These are phyloP conservation scores for Bolboschoenus planiculmis DNA, from an alignment of 176 grass and related monocot species.

Conservation along the genomic window DNA sequence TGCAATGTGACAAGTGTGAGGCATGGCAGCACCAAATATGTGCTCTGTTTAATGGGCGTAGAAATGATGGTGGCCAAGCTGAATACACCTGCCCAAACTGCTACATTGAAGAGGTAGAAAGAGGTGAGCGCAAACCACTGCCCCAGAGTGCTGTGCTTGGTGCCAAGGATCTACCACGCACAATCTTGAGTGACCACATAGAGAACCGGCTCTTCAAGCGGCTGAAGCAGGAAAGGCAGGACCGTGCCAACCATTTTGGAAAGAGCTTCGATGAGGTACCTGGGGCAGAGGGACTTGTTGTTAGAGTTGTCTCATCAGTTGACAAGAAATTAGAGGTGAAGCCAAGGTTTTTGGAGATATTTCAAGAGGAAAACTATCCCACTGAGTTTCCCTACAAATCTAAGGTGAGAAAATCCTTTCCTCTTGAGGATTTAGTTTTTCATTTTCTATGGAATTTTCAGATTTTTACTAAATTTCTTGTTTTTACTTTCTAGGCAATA, in stretches of 20 bases:
- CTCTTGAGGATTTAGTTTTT: constrained; percentile 21
- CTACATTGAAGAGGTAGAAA: constrained; percentile 73
- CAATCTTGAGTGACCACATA: constrained; percentile 92
- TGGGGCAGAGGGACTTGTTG: constrained; percentile 92
- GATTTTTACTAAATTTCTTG: neutral
- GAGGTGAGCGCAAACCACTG: constrained; percentile 74
- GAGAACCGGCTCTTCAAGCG: constrained; percentile 76
- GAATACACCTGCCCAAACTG: constrained; percentile 98
- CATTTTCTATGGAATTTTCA: constrained; percentile 8
- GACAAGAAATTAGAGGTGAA: constrained; percentile 99
- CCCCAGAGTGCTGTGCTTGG: constrained; percentile 97
- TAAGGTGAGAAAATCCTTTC: constrained; percentile 65
- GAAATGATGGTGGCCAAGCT: constrained; percentile 94
- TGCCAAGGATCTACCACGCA: constrained; percentile 92
- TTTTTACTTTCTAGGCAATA: constrained; percentile 59
- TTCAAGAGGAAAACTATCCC: constrained; percentile 95
- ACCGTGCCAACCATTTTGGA: constrained; percentile 51
- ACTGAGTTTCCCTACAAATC: constrained; percentile 96
- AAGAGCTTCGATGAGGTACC: constrained; percentile 83
- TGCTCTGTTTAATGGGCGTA: constrained; percentile 93
- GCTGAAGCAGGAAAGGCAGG: constrained; percentile 74
- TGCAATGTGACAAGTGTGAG: constrained; percentile 99
- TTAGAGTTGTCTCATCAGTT: constrained; percentile 98
- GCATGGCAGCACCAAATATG: constrained; percentile 99
- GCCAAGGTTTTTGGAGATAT: constrained; percentile 95